Evolutionary conservation across 2,329 filamentous ascomycete genomes (phyloP).

Genomic region (Trichothecium sympodiale): DNA sequence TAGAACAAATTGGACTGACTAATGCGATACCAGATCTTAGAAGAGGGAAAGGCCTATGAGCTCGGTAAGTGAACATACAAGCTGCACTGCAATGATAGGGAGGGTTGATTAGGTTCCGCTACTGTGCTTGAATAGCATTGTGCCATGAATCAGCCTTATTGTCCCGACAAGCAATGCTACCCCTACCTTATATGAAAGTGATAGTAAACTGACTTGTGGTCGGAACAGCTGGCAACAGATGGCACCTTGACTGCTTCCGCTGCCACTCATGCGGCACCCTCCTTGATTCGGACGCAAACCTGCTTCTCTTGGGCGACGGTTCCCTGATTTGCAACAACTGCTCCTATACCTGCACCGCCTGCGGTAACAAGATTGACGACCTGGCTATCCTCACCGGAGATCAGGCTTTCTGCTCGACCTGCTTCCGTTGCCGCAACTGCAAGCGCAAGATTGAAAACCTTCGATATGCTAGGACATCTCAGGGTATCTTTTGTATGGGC

Average conservation of each 20-base stretch:
- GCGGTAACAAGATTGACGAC: slow-evolving; percentile 96
- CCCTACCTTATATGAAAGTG: no score
- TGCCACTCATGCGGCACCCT: slow-evolving; percentile 93
- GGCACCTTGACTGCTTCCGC: slow-evolving; percentile 98
- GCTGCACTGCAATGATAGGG: background rate
- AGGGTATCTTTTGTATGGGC: slow-evolving; percentile 98
- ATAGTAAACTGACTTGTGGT: no score
- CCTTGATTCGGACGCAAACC: slow-evolving; percentile 95
- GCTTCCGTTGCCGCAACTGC: slow-evolving; percentile 95
- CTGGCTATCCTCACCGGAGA: slow-evolving; percentile 94
- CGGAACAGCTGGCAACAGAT: slow-evolving; percentile 76
- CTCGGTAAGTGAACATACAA: slow-evolving; percentile 53
- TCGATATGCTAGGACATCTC: slow-evolving; percentile 91
- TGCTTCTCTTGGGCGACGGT: slow-evolving; percentile 91
- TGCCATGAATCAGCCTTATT: no score
- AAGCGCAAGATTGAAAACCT: slow-evolving; percentile 98
- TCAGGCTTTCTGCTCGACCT: slow-evolving; percentile 94
- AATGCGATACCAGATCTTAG: slow-evolving; percentile 58
- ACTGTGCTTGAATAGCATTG: no score
- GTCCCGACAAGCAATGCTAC: no score
- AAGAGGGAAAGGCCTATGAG: slow-evolving; percentile 98
- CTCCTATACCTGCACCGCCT: slow-evolving; percentile 96
- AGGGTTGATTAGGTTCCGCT: no score
- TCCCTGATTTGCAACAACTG: slow-evolving; percentile 99
- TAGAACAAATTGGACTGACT: background rate